Percentiles rank a stretch among this genome's conserved stretches.
Evolutionary conservation across 192 early-diverging fungal genomes (phyloP).

Genomic region (Podila horticola): DNA sequence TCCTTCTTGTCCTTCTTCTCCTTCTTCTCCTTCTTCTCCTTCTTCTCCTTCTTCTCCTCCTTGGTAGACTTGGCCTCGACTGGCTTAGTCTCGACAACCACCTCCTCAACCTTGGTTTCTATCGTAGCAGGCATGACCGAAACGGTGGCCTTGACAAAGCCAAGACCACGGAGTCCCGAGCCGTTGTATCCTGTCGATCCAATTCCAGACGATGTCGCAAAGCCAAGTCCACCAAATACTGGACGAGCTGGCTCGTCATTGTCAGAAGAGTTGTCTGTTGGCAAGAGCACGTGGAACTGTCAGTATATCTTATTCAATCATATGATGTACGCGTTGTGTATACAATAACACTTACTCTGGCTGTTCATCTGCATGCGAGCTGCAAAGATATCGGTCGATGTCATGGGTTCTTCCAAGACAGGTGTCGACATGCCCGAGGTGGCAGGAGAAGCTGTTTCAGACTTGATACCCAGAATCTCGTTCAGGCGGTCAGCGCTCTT

Average conservation of each 20-base stretch:
- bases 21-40: constrained; percentile 29
- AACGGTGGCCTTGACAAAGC: constrained; percentile 48
- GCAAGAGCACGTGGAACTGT: background rate
- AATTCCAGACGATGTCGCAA: constrained; percentile 31
- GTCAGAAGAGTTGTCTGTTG: background rate
- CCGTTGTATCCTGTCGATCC: constrained; percentile 34
- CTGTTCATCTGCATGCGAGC: constrained; percentile 24
- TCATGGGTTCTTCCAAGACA: constrained; percentile 26
- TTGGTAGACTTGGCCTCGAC: background rate
- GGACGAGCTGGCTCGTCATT: constrained; percentile 26
- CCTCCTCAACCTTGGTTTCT: constrained; percentile 41
- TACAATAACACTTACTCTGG: background rate
- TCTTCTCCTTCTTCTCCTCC: constrained; percentile 7
- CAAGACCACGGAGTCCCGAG: constrained; percentile 40
- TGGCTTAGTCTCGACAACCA: constrained; percentile 7
- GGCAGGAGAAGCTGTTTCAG: constrained; percentile 37
- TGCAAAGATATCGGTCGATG: constrained; percentile 44
- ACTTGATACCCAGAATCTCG: constrained; percentile 66
- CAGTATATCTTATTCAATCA: background rate
- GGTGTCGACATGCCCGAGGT: constrained; percentile 50
- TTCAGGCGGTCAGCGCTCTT: constrained; percentile 57
- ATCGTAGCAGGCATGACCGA: constrained; percentile 49
- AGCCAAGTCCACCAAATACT: constrained; percentile 43
- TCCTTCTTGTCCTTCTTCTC: constrained; percentile 22
- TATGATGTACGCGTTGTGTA: background rate